Conservation (phyloP, 768 basidiomycete genomes). For the Pholiota molesta region DNA sequence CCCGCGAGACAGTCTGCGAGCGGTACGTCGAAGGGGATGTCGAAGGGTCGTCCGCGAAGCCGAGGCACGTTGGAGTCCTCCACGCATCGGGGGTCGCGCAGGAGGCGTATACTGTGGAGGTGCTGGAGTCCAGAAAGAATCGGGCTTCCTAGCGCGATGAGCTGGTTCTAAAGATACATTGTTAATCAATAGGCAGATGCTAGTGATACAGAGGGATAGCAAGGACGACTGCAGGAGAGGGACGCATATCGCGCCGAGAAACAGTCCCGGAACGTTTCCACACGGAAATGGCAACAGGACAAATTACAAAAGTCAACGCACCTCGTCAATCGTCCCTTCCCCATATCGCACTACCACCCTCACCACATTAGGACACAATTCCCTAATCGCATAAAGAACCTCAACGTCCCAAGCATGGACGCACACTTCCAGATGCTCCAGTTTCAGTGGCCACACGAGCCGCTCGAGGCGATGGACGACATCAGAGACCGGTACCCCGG, state of each 20-base stretch:
- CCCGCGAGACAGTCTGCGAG: background rate
- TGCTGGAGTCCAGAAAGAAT: conserved; percentile 29
- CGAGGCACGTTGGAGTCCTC: background rate
- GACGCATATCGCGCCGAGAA: too few species aligned
- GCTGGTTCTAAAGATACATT: conserved; percentile 24
- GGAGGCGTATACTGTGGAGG: conserved; percentile 27
- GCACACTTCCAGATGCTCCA: conserved; percentile 31
- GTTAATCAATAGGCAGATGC: too few species aligned
- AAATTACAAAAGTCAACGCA: conserved; percentile 15
- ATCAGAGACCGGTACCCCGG: conserved; percentile 21
- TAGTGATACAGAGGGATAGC: too few species aligned
- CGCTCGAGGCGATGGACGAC: conserved; percentile 19
- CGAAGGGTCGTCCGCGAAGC: too few species aligned
- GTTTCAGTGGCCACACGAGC: conserved; percentile 19
- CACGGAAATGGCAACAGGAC: background rate
- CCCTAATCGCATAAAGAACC: conserved; percentile 30
- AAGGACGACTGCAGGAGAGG: too few species aligned
- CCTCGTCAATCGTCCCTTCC: conserved; percentile 24
- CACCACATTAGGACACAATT: conserved; percentile 24
- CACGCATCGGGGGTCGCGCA: conserved; percentile 12
- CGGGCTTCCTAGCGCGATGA: conserved; percentile 31
- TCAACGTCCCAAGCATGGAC: conserved; percentile 33
- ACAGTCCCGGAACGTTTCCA: background rate
- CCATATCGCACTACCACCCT: conserved; percentile 28
- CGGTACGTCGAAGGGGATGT: too few species aligned